Conservation (phyloP, 495 filamentous ascomycete species). For the Aspergillus affinis region DNA sequence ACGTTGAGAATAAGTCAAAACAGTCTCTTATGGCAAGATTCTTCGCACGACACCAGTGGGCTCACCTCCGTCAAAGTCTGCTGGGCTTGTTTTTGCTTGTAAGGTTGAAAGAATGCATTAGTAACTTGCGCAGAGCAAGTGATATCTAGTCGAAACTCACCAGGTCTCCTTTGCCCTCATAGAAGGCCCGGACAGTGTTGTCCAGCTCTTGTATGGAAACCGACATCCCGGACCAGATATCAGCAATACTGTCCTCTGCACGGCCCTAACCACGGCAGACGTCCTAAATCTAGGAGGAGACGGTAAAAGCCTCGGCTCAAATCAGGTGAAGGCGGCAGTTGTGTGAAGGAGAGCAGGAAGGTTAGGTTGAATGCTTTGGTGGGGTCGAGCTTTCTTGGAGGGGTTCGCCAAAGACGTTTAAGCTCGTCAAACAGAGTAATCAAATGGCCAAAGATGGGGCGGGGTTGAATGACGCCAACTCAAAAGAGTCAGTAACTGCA, state of each 20-base stretch:
- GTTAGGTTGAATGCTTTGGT: slow-evolving; percentile 27
- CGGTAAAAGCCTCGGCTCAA: slow-evolving; percentile 1
- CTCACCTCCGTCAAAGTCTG: slow-evolving; percentile 89
- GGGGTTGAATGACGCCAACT: slow-evolving; percentile 7
- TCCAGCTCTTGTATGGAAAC: slow-evolving; percentile 88
- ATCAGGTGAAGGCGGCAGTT: slow-evolving; percentile 9
- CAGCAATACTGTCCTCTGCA: slow-evolving; percentile 34
- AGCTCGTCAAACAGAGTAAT: slow-evolving; percentile 16
- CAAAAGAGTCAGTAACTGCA: not conserved
- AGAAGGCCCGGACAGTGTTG: slow-evolving; percentile 92
- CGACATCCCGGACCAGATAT: slow-evolving; percentile 53
- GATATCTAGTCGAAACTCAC: slow-evolving; percentile 51
- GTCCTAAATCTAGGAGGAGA: slow-evolving; percentile 12
- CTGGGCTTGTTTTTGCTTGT: slow-evolving; percentile 94
- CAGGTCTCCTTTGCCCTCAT: slow-evolving; percentile 89
- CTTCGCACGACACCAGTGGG: slow-evolving; percentile 9
- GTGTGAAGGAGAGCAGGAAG: slow-evolving; percentile 11
- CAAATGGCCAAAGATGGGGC: slow-evolving; percentile 12
- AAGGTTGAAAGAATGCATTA: slow-evolving; percentile 8
- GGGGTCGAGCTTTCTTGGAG: slow-evolving; percentile 33
- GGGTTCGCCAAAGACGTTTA: slow-evolving; percentile 23
- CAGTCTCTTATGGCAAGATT: slow-evolving; percentile 7
- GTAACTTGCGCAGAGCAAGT: slow-evolving; percentile 2
- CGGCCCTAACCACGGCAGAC: slow-evolving; percentile 21
- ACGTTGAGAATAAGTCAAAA: slow-evolving; percentile 8